Evolutionary conservation across 1,139 yeast species (phyloP), one percentile per base, ranked within the genome.

Genomic region (Waltiozyma solani): DNA sequence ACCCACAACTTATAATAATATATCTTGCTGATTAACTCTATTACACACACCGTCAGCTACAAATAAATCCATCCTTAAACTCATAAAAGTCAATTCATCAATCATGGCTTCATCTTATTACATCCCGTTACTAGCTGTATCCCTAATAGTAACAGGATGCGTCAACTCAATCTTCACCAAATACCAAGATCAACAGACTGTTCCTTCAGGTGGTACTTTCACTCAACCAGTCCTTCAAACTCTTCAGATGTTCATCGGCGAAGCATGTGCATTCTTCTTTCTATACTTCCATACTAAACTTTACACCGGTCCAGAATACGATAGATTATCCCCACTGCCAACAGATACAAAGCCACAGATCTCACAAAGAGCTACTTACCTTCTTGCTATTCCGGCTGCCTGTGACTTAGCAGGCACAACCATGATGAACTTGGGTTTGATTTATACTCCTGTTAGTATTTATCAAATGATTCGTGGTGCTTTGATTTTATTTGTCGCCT

Each of bases 381-480:
- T 66, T 7, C 53, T 73, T 37, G 63, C 84, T 0, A 58, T 80
- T 29, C 93, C 94, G 1, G 76, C 93, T 1, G 55, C 71, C 12
- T 80, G 87, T 57, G 94, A 84, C 56, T 67, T 83, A 40, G 54
- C 72, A 35, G 91, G 81, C 3, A 83, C 94, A 2, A 82, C 93
- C 0, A 59, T 83, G 49, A 71, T 83, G 73, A 80, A 82, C 50
- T 58, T 82, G n/a, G 94, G 93, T 1, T 66, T 84, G 45, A 58
- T 82, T 14, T 76, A 77, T 54, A 77, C 79, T 2, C 93, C 94
- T 0, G 94, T 83, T n/a, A 79, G 89, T 2, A 71, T 83, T 35
- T 84, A 81, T 58, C 95, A 84, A 56, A 84, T 84, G 94, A 77
- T 82, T 13, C 66, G 94, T 47, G 94, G 95, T 5, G 73, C 89